phyloP scores from a whole-genome alignment of 495 filamentous ascomycete species.

The Corynascus novoguineensis region DNA sequence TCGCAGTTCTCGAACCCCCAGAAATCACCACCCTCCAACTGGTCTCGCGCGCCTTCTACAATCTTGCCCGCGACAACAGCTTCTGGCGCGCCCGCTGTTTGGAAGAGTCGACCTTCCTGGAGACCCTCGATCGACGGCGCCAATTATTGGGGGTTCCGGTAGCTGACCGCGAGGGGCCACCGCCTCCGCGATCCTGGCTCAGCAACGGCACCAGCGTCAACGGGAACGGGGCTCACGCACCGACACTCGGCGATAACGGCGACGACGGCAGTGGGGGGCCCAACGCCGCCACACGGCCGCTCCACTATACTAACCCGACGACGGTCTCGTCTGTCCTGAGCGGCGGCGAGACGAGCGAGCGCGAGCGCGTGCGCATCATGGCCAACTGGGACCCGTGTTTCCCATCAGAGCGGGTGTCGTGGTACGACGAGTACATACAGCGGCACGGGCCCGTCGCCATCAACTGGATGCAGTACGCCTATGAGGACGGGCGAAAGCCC shows the following conservation, averaged over 20 bases:
- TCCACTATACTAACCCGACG: neutral
- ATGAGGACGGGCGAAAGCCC: conserved; percentile 28
- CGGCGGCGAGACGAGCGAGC: conserved; percentile 18
- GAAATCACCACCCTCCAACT: conserved; percentile 68
- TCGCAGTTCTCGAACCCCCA: conserved; percentile 58
- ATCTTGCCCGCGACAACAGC: conserved; percentile 66
- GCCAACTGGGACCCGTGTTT: conserved; percentile 80
- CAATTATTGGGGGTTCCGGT: conserved; percentile 30
- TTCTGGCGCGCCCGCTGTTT: conserved; percentile 75
- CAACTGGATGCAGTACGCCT: conserved; percentile 60
- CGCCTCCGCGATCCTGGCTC: neutral
- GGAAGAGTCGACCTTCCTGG: conserved; percentile 54
- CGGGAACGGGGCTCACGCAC: neutral
- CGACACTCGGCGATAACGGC: neutral
- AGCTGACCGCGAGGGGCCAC: conserved; percentile 19
- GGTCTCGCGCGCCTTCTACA: conserved; percentile 60
- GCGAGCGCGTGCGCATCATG: conserved; percentile 50
- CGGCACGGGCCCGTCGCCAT: conserved; percentile 67
- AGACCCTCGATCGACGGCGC: conserved; percentile 43
- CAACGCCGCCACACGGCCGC: neutral
- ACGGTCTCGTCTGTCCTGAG: neutral
- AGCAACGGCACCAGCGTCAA: neutral
- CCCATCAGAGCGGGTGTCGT: conserved; percentile 61
- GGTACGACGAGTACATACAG: conserved; percentile 86
- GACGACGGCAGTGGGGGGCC: neutral